Evolutionary conservation across 148 eudicot genomes (phyloP).

Genomic region (Vaccinium macrocarpon): DNA sequence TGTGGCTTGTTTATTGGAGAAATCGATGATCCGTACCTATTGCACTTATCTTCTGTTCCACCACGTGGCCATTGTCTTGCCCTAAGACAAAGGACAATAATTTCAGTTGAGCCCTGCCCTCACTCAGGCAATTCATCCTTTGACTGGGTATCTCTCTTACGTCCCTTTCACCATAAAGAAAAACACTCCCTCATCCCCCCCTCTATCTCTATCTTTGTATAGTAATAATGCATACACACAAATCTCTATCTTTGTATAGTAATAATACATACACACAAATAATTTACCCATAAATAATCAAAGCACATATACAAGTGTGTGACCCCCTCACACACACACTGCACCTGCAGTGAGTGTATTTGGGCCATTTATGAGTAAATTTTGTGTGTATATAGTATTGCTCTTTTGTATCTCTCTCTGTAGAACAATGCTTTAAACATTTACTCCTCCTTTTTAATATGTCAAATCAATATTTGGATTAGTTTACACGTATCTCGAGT

Average conservation of each 20-base stretch:
- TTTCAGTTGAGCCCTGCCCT: slow-evolving; percentile 4
- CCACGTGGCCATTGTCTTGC: slow-evolving; percentile 1
- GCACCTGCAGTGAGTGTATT: no score
- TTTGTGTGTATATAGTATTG: no score
- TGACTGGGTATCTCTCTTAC: background rate
- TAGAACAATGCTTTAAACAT: background rate
- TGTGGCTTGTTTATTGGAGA: background rate
- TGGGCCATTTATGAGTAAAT: no score
- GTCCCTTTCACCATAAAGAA: slow-evolving; percentile 2
- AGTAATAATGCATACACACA: no score
- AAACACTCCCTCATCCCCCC: background rate
- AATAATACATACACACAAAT: no score
- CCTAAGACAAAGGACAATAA: background rate
- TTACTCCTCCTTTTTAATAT: no score
- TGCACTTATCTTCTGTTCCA: background rate
- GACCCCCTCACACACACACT: no score
- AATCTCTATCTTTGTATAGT: no score
- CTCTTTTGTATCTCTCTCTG: background rate
- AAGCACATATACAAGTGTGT: no score
- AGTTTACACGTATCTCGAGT: no score
- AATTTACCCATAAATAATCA: no score
- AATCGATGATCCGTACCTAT: background rate
- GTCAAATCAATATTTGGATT: no score
- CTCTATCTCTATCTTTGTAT: background rate
- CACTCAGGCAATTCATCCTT: background rate